These are phyloP conservation scores for Hydnum rufescens DNA, from an alignment of 768 basidiomycete genomes.

Conservation along the genomic window DNA sequence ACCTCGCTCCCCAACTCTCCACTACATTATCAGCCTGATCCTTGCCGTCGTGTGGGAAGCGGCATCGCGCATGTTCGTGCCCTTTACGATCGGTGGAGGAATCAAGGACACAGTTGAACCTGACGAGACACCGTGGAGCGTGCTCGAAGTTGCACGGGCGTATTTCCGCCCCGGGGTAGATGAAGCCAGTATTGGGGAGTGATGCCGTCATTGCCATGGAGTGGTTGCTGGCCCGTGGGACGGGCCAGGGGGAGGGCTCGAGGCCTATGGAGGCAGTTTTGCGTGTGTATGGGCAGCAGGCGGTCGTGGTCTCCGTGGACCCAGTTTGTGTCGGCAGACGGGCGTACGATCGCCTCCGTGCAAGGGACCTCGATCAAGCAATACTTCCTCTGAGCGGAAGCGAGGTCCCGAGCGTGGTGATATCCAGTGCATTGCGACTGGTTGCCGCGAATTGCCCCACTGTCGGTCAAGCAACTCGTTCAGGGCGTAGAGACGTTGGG, in stretches of 20 bases:
- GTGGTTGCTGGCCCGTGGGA: conserved; percentile 28
- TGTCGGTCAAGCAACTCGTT: conserved; percentile 85
- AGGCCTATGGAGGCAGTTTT: conserved; percentile 94
- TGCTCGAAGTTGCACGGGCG: conserved; percentile 83
- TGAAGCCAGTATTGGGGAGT: conserved; percentile 93
- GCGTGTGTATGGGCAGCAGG: conserved; percentile 78
- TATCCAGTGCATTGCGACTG: conserved; percentile 95
- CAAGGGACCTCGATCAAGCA: conserved; percentile 13
- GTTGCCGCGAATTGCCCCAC: conserved; percentile 67
- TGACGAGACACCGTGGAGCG: conserved; percentile 69
- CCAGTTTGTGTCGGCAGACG: conserved; percentile 64
- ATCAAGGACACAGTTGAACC: conserved; percentile 94
- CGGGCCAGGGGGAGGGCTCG: conserved; percentile 37
- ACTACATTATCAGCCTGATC: conserved; percentile 92
- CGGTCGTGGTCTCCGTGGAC: conserved; percentile 96
- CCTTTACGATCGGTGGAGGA: conserved; percentile 95
- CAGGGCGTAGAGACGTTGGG: conserved; percentile 78
- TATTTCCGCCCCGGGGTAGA: conserved; percentile 98
- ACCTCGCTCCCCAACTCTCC: conserved; percentile 97
- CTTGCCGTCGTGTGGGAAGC: conserved; percentile 82
- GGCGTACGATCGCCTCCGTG: conserved; percentile 33
- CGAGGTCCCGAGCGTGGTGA: conserved; percentile 78
- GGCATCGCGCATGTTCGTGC: conserved; percentile 81
- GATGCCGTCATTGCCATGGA: conserved; percentile 94
- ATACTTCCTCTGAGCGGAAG: conserved; percentile 21